Percentiles rank a stretch among this genome's conserved stretches.
Conservation (phyloP, 768 basidiomycete species). For the Gelatoporia subvermispora region DNA sequence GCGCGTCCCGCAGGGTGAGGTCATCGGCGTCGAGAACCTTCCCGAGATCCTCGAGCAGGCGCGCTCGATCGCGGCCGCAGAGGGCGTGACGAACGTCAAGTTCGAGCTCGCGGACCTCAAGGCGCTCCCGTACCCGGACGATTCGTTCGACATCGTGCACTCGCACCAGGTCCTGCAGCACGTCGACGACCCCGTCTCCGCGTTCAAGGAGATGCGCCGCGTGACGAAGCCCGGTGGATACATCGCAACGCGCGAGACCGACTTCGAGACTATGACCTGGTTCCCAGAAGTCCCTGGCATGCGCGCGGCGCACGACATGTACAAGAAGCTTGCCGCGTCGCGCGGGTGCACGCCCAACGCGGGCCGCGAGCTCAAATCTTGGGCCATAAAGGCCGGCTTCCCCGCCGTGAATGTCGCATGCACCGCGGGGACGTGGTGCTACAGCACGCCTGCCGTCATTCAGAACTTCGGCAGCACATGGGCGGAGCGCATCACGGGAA, state of each 20-base stretch:
- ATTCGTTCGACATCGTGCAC: constrained; percentile 44
- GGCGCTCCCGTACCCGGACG: constrained; percentile 33
- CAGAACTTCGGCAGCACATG: no score
- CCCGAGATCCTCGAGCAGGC: constrained; percentile 33
- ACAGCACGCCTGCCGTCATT: constrained; percentile 17
- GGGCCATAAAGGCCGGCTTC: constrained; percentile 35
- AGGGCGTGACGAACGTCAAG: constrained; percentile 31
- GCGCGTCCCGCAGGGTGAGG: constrained; percentile 34
- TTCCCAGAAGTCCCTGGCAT: constrained; percentile 31
- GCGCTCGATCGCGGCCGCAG: constrained; percentile 19
- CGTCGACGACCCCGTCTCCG: constrained; percentile 34
- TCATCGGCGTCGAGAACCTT: constrained; percentile 39
- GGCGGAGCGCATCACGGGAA: constrained; percentile 2
- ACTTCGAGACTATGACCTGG: constrained; percentile 30
- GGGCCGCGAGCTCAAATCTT: constrained; percentile 32
- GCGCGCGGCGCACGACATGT: constrained; percentile 26
- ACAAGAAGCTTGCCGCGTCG: constrained; percentile 24
- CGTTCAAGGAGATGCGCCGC: constrained; percentile 42
- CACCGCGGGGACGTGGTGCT: constrained; percentile 33
- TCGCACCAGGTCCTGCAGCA: constrained; percentile 49
- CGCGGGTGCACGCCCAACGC: constrained; percentile 35
- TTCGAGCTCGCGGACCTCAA: constrained; percentile 37
- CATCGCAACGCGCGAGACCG: constrained; percentile 40
- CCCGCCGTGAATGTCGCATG: constrained; percentile 20
- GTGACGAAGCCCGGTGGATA: constrained; percentile 43